These are phyloP conservation scores for Rhinocladiella mackenziei DNA, from an alignment of 2,329 filamentous ascomycete genomes.

Conservation along the genomic window DNA sequence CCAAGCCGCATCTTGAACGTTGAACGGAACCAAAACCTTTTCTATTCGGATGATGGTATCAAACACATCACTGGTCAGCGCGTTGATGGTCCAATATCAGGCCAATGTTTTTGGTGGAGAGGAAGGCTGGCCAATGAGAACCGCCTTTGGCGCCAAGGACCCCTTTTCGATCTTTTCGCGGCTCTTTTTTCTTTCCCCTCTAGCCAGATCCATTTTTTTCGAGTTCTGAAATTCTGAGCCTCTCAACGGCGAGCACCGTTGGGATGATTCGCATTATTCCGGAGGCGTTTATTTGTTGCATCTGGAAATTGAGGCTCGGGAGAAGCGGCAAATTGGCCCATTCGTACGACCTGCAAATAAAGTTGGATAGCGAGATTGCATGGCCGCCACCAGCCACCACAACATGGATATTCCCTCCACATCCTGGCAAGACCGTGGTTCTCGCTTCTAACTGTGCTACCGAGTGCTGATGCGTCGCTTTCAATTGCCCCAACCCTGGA, in stretches of 20 bases:
- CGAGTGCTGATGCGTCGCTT: conserved; percentile 8
- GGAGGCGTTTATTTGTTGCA: conserved; percentile 16
- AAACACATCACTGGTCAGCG: too few species aligned
- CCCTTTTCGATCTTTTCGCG: too few species aligned
- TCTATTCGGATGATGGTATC: too few species aligned
- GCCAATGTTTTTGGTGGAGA: neutral
- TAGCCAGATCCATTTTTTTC: too few species aligned
- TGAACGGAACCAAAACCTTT: too few species aligned
- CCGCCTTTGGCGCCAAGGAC: neutral
- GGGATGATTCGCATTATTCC: conserved; percentile 5
- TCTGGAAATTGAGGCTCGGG: conserved; percentile 15
- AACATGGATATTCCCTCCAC: conserved; percentile 8
- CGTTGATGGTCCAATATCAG: too few species aligned
- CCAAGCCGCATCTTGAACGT: too few species aligned
- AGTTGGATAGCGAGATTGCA: conserved; percentile 27
- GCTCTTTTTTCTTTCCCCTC: neutral
- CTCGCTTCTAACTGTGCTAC: conserved; percentile 12
- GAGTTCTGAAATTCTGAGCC: neutral
- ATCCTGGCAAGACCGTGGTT: conserved; percentile 2
- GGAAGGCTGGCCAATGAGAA: neutral
- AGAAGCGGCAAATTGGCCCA: conserved; percentile 20
- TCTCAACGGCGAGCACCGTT: conserved; percentile 2
- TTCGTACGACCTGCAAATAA: conserved; percentile 19
- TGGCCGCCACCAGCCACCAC: conserved; percentile 17
- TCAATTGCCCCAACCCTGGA: conserved; percentile 2